A percentile compares a stretch with the other conserved stretches of the same genome.
Conservation (phyloP, 306 rosid species). For the Abrus pulchellus region DNA sequence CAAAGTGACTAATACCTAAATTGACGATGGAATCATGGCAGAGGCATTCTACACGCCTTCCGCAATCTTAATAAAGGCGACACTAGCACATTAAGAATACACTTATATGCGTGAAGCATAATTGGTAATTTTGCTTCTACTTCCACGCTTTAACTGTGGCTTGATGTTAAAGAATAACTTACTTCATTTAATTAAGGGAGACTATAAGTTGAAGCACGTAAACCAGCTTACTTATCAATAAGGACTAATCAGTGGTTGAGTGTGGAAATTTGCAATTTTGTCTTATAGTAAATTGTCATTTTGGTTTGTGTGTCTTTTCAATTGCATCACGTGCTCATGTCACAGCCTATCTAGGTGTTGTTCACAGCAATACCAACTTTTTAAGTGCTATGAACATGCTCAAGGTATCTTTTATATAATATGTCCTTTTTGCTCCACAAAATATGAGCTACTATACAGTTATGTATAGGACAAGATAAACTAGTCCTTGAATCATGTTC, state of each 20-base stretch:
- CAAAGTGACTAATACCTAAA: slow-evolving; percentile 38
- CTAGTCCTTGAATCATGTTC: slow-evolving; percentile 25
- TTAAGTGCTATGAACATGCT: neutral
- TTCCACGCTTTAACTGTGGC: neutral
- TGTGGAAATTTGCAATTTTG: neutral
- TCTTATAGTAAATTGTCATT: neutral
- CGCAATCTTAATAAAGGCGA: neutral
- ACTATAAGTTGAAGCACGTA: neutral
- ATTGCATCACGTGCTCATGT: neutral
- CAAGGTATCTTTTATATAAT: neutral
- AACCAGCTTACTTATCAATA: neutral
- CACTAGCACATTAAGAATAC: slow-evolving; percentile 14
- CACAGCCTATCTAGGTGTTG: neutral
- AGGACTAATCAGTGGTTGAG: neutral
- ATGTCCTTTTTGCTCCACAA: slow-evolving; percentile 3
- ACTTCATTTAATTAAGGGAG: neutral
- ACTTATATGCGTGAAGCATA: neutral
- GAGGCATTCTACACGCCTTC: slow-evolving; percentile 16
- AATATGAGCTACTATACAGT: neutral
- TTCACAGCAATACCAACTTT: neutral
- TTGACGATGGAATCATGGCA: neutral
- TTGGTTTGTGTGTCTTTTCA: neutral
- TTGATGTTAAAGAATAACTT: slow-evolving; percentile 25
- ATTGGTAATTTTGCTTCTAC: neutral
- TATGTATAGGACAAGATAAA: neutral